phyloP scores from a whole-genome alignment of 2,329 filamentous ascomycete genomes.

The Colletotrichum acutatum region DNA sequence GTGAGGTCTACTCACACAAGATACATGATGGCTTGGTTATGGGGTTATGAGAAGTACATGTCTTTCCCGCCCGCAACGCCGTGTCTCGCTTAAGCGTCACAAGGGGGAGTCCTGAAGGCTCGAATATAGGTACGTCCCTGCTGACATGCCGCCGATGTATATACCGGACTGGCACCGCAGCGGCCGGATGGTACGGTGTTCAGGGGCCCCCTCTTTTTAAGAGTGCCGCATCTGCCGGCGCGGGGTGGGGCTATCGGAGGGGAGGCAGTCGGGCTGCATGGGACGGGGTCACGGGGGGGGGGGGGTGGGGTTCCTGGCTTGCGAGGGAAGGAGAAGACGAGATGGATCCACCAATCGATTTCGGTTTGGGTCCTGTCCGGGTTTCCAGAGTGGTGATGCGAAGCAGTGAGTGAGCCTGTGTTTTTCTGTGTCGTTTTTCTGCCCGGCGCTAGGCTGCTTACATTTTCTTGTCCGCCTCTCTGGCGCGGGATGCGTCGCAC shows the following conservation, averaged over 20 bases:
- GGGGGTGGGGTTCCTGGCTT: background rate
- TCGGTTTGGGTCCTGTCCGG: background rate
- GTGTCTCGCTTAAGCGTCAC: too few relatives aligned
- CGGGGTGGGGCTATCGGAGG: background rate
- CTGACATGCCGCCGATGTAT: background rate
- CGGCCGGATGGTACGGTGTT: background rate
- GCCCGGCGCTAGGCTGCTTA: background rate
- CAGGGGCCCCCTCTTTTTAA: background rate
- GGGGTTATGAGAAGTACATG: too few relatives aligned
- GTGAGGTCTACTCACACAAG: background rate
- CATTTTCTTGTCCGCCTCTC: background rate
- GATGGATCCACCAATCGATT: constrained; percentile 14
- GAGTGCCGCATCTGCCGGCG: constrained; percentile 3
- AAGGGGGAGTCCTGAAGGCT: background rate
- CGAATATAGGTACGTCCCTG: background rate
- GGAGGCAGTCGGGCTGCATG: background rate
- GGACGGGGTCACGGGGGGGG: background rate
- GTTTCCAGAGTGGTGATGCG: background rate
- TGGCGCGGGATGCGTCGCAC: background rate
- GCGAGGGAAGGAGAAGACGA: background rate
- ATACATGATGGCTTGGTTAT: too few relatives aligned
- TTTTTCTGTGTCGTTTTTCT: background rate
- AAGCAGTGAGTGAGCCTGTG: background rate
- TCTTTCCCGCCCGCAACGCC: too few relatives aligned
- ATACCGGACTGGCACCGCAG: background rate